Evolutionary conservation across 352 stramenopile species (phyloP).

Genomic region (Thraustochytrium aureum): DNA sequence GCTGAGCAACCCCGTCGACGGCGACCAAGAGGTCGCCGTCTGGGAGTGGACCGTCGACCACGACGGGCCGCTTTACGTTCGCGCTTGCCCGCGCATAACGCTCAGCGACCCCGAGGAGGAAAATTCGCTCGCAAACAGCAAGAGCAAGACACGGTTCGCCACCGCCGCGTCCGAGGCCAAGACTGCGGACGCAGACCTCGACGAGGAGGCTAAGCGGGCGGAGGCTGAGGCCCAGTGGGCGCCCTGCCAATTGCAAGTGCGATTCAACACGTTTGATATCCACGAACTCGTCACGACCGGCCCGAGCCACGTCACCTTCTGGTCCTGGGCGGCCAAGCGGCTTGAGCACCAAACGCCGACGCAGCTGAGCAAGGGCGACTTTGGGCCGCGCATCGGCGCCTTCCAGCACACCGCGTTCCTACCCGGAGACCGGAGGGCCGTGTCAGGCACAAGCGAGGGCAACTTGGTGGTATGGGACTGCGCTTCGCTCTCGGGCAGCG

Average conservation of each 20-base stretch:
- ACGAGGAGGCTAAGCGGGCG: background rate
- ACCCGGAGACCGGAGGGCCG: slow-evolving; percentile 71
- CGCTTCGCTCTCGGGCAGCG: background rate
- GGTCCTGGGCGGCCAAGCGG: slow-evolving; percentile 56
- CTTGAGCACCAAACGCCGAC: slow-evolving; percentile 30
- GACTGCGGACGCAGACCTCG: background rate
- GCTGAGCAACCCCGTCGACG: slow-evolving; percentile 63
- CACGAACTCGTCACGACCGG: slow-evolving; percentile 82
- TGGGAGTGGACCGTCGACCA: slow-evolving; percentile 75
- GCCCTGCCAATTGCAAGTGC: slow-evolving; percentile 68
- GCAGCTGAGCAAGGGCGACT: background rate
- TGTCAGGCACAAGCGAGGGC: slow-evolving; percentile 78
- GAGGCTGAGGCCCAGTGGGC: background rate
- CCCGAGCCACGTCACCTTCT: slow-evolving; percentile 77
- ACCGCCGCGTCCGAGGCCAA: background rate
- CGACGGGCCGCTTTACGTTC: slow-evolving; percentile 57
- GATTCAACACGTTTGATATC: slow-evolving; percentile 83
- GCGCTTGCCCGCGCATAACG: slow-evolving; percentile 43
- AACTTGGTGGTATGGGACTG: slow-evolving; percentile 80
- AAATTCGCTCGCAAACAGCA: slow-evolving; percentile 62
- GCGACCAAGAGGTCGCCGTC: slow-evolving; percentile 68
- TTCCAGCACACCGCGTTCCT: slow-evolving; percentile 83
- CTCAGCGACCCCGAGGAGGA: slow-evolving; percentile 57
- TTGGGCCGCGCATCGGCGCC: slow-evolving; percentile 57
- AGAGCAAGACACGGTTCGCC: background rate